Evolutionary conservation across 2,329 filamentous ascomycete genomes (phyloP), one percentile per base, ranked within the genome.

Genomic region (Allantophomopsis lycopodina): DNA sequence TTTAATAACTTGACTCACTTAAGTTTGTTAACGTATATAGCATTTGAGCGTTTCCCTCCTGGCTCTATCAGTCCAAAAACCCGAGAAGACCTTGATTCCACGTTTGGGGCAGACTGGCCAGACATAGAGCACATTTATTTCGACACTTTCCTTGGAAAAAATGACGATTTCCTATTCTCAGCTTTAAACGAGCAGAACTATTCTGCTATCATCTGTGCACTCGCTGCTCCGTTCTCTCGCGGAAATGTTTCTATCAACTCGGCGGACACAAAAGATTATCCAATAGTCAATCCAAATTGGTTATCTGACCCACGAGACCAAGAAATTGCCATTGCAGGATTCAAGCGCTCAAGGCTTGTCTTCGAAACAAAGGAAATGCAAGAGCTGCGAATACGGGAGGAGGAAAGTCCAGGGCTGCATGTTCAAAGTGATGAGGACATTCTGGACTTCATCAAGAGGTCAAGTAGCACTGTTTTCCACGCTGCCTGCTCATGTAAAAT

Each of bases 211-310:
- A 32, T 47, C 2, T 54, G 42, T 0, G 54, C 54, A 0, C 49
- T 68, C 0, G 51, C 61, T 2, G 55, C 62, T 0, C 58, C 62
- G 5, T 41, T 56, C 0, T 65, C 61, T 0, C 57, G 60, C 0
- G 65, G 65, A 1, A 66, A 54, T 39, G 51, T 68, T 2, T 62
- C 58, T 0, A 54, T 68, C 14, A 35, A 39, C 2, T 58, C 55
- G 0, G 37, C 48, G 14, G 49, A 56, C 8, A 57, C 51, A 0
- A 40, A 48, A 1, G 55, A 60, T 17, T 45, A 48, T 2, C 65
- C 66, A 0, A 41, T 60, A 8, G 62, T 70, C 42, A 55, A 66
- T 44, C 61, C 62, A 2, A 64, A 65, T 45, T 69, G 62, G 58
- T 51, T 70, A 1, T 51, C 50, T 2, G 52, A 60, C 13, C 55